Conservation (phyloP, 1,284 basidiomycete genomes). For the Afroboletus lepidellus region DNA sequence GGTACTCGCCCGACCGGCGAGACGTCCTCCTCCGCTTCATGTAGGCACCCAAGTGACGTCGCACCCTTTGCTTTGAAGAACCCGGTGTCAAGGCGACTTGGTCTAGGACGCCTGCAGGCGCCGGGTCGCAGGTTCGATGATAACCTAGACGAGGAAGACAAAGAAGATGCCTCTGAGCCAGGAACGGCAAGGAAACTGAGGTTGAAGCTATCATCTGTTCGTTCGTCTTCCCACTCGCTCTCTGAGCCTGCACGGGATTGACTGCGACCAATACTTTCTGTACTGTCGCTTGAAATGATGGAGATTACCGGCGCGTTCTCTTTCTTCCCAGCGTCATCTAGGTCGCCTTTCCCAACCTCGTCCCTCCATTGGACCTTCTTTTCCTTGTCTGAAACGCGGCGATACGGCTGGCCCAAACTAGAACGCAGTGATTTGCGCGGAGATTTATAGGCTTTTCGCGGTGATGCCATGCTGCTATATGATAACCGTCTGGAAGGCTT, state of each 20-base stretch:
- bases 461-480: conserved; percentile 46
- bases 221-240: conserved; percentile 87
- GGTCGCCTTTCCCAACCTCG: conserved; percentile 78
- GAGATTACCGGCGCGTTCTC: conserved; percentile 47
- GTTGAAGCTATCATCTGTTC: conserved; percentile 69
- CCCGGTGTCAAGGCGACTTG: conserved; percentile 63
- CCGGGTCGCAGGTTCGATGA: conserved; percentile 13
- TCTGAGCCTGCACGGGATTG: conserved; percentile 61
- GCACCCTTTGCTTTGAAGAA: conserved; percentile 62
- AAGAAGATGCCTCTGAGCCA: conserved; percentile 20
- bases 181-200: conserved; percentile 46
- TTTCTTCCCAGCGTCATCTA: conserved; percentile 66
- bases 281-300: conserved; percentile 32
- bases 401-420: conserved; percentile 60
- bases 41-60: conserved; percentile 59
- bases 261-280: conserved; percentile 28
- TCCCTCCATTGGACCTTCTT: conserved; percentile 90
- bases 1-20: conserved; percentile 35
- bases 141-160: conserved; percentile 19
- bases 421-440: conserved; percentile 71
- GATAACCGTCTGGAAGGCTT: conserved; percentile 47
- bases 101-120: conserved; percentile 46
- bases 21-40: conserved; percentile 65
- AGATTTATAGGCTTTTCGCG: conserved; percentile 48
- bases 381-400: conserved; percentile 61